phyloP scores from a whole-genome alignment of 129 eudicot genomes.

The Sambucus nigra region DNA sequence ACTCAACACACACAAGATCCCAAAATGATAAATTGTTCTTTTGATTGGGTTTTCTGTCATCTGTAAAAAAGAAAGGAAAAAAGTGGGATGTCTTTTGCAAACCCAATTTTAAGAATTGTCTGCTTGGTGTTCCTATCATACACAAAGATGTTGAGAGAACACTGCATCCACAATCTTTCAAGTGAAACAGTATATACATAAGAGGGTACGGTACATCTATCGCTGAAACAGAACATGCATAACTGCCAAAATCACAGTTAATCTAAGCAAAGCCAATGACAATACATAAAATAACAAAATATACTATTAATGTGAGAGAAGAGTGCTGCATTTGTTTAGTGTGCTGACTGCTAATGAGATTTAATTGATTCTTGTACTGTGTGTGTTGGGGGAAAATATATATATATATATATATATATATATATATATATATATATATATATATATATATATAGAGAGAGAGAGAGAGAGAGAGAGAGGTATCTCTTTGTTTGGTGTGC shows the following conservation, averaged over 20 bases:
- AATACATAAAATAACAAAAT: no score
- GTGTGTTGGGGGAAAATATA: no score
- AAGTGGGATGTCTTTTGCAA: conserved; percentile 56
- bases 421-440: no score
- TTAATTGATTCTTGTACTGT: neutral
- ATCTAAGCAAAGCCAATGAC: no score
- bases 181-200: neutral
- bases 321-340: conserved; percentile 1
- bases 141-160: conserved; percentile 37
- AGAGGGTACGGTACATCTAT: neutral
- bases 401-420: no score
- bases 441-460: no score
- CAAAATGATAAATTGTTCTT: conserved; percentile 21
- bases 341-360: conserved; percentile 10
- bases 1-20: conserved; percentile 5
- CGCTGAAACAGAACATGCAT: no score
- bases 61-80: conserved; percentile 14
- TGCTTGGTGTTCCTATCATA: conserved; percentile 21
- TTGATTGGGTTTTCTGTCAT: conserved; percentile 24
- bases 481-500: neutral
- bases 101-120: conserved; percentile 49
- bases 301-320: neutral
- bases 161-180: conserved; percentile 21
- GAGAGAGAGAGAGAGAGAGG: conserved; percentile 6
- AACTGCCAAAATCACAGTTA: no score